Conservation (phyloP, 2,329 filamentous ascomycete genomes). For the Ophiostoma himal-ulmi region DNA sequence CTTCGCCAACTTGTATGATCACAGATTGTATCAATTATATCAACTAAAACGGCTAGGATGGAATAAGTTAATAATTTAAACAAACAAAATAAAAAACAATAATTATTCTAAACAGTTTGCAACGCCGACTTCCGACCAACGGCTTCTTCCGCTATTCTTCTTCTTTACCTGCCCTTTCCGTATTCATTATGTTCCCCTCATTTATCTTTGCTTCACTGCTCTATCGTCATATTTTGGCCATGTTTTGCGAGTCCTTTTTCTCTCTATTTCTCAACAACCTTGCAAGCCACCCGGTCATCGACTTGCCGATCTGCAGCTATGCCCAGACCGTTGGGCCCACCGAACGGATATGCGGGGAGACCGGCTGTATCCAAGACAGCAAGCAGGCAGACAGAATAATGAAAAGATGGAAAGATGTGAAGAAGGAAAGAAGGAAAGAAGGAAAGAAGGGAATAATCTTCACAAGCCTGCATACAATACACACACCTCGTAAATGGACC, state of each 20-base stretch:
- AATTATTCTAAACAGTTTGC: background rate
- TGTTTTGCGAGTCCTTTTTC: no score
- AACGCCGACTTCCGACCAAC: background rate
- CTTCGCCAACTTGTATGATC: no score
- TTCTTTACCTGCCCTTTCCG: background rate
- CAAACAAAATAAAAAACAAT: background rate
- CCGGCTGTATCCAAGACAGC: background rate
- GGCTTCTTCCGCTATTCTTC: background rate
- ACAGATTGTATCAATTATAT: no score
- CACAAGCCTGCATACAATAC: no score
- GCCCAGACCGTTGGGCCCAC: conserved; percentile 6
- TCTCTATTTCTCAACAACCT: no score
- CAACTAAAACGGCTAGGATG: no score
- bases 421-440: background rate
- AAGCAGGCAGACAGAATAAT: background rate
- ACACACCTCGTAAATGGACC: background rate
- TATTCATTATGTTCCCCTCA: background rate
- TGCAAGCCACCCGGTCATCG: background rate
- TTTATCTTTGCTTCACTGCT: background rate
- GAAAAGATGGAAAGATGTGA: background rate
- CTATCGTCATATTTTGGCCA: no score
- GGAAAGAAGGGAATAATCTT: background rate
- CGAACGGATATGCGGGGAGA: background rate
- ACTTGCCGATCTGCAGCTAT: background rate
- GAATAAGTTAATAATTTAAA: background rate